phyloP scores from a whole-genome alignment of 345 rosid species.

The Dipteronia dyeriana region DNA sequence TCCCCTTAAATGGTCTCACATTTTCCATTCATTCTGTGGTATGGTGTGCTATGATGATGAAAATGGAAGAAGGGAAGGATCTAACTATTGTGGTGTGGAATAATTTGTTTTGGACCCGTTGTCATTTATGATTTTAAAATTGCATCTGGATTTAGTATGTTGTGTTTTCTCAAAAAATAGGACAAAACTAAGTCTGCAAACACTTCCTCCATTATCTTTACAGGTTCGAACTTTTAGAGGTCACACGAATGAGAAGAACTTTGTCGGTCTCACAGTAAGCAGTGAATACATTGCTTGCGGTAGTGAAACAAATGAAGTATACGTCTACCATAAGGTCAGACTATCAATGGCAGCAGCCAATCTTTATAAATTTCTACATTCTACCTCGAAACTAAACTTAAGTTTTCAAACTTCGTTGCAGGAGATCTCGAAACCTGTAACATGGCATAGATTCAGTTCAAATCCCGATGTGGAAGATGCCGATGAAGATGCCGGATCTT shows the following conservation, averaged over 20 bases:
- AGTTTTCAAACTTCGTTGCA: constrained; percentile 28
- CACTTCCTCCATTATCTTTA: constrained; percentile 3
- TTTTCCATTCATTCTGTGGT: neutral
- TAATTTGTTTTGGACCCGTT: neutral
- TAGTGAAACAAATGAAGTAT: constrained; percentile 95
- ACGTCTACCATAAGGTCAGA: constrained; percentile 91
- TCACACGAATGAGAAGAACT: constrained; percentile 97
- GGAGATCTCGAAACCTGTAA: constrained; percentile 87
- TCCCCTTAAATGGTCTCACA: neutral
- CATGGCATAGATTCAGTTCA: constrained; percentile 89
- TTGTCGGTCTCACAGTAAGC: constrained; percentile 87
- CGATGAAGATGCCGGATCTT: constrained; percentile 83
- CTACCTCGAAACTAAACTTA: neutral
- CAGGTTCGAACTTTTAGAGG: constrained; percentile 92
- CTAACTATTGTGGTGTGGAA: neutral
- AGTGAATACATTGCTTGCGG: constrained; percentile 90
- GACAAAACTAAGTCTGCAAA: neutral
- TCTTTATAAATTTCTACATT: neutral
- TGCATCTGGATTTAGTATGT: neutral
- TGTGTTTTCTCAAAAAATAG: neutral
- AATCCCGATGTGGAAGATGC: constrained; percentile 80
- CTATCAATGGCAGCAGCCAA: neutral
- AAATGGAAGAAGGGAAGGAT: neutral
- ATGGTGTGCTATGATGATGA: neutral
- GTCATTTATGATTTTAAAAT: neutral